phyloP scores from a whole-genome alignment of 495 filamentous ascomycete species.

The Aspergillus bridgeri region DNA sequence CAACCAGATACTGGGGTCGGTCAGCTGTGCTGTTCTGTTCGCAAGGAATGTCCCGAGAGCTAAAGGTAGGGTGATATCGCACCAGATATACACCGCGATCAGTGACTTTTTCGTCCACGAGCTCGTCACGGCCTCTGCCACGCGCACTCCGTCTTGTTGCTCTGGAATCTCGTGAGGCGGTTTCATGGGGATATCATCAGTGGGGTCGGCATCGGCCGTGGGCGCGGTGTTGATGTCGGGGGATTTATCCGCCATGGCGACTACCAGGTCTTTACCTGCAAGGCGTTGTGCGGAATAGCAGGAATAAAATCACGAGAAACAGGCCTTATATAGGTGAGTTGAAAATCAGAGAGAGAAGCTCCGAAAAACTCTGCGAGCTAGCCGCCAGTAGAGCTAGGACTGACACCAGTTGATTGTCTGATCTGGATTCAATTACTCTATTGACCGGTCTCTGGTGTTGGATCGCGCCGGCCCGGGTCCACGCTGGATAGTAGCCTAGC shows the following conservation, averaged over 20 bases:
- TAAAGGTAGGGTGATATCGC: conserved; percentile 5
- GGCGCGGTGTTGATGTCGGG: not conserved
- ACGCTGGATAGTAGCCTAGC: not conserved
- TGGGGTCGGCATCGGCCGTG: not conserved
- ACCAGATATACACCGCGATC: conserved; percentile 23
- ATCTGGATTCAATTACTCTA: not conserved
- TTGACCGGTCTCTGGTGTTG: not conserved
- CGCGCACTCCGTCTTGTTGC: conserved; percentile 25
- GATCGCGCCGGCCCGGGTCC: too few species aligned
- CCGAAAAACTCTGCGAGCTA: not conserved
- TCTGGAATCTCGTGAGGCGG: conserved; percentile 5
- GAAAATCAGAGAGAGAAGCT: not conserved
- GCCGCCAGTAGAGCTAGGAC: not conserved
- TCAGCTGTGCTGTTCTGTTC: too few species aligned
- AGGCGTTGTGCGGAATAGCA: too few species aligned
- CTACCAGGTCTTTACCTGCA: too few species aligned
- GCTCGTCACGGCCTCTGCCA: conserved; percentile 25
- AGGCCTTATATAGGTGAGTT: not conserved
- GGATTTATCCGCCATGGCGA: not conserved
- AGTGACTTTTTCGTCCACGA: conserved; percentile 23
- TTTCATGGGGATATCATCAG: not conserved
- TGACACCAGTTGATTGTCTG: not conserved
- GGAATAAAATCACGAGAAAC: too few species aligned
- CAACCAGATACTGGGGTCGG: conserved; percentile 24
- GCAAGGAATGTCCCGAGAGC: too few species aligned